Conservation (phyloP, 306 rosid genomes). For the Castanea mollissima region DNA sequence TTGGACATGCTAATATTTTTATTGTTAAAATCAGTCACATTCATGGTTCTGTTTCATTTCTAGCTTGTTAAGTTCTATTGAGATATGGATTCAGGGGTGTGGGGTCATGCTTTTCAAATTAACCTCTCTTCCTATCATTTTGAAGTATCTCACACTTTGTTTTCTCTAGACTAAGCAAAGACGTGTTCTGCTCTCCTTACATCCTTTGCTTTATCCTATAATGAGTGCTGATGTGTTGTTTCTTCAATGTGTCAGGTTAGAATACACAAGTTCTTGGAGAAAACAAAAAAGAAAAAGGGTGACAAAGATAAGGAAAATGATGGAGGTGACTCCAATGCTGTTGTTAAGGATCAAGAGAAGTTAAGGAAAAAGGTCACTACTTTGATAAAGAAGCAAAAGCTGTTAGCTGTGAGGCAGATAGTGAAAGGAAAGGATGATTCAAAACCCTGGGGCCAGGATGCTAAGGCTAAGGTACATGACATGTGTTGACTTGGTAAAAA, state of each 20-base stretch:
- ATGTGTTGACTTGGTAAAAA: slow-evolving; percentile 15
- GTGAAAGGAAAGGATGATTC: slow-evolving; percentile 48
- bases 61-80: slow-evolving; percentile 4
- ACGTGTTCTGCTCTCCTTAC: background rate
- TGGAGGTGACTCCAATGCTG: slow-evolving; percentile 27
- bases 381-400: slow-evolving; percentile 80
- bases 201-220: background rate
- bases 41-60: background rate
- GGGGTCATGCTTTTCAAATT: background rate
- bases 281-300: slow-evolving; percentile 50
- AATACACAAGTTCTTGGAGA: slow-evolving; percentile 76
- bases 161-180: slow-evolving; percentile 1
- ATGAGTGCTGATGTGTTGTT: slow-evolving; percentile 24
- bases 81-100: background rate
- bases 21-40: background rate
- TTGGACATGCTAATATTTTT: too few relatives aligned
- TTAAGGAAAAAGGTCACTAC: slow-evolving; percentile 67
- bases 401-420: slow-evolving; percentile 50
- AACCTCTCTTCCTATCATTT: background rate
- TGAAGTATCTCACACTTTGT: slow-evolving; percentile 14
- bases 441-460: slow-evolving; percentile 67
- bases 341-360: slow-evolving; percentile 50
- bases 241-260: slow-evolving; percentile 59
- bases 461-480: slow-evolving; percentile 65
- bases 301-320: slow-evolving; percentile 41